phyloP scores from a whole-genome alignment of 1,284 basidiomycete species.

The Lignosus rhinocerotis region DNA sequence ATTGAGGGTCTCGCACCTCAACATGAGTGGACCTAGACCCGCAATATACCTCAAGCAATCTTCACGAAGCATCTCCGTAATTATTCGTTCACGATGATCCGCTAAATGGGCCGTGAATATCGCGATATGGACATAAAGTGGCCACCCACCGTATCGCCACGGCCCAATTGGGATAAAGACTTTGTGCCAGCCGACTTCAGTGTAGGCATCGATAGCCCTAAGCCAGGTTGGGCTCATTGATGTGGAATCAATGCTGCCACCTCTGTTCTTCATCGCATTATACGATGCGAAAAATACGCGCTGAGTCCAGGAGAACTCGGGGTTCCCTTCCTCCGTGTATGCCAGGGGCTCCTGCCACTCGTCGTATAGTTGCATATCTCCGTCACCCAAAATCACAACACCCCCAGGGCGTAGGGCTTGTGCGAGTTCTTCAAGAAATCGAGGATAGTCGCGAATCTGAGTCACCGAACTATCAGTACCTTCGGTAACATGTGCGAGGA shows the following conservation, averaged over 20 bases:
- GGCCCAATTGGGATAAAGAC: slow-evolving; percentile 38
- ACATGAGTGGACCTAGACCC: slow-evolving; percentile 33
- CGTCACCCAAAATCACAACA: slow-evolving; percentile 34
- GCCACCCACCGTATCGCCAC: slow-evolving; percentile 33
- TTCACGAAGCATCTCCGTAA: slow-evolving; percentile 36
- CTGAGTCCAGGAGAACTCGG: slow-evolving; percentile 34
- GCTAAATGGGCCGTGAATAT: slow-evolving; percentile 14
- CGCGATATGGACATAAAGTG: not conserved
- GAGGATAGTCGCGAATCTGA: slow-evolving; percentile 36
- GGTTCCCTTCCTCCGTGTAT: slow-evolving; percentile 28
- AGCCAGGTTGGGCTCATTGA: slow-evolving; percentile 37
- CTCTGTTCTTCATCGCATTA: slow-evolving; percentile 37
- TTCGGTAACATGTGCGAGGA: not conserved
- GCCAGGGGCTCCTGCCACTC: slow-evolving; percentile 31
- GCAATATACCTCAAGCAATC: slow-evolving; percentile 34
- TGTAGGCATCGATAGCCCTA: slow-evolving; percentile 30
- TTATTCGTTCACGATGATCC: slow-evolving; percentile 28
- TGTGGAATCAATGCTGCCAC: slow-evolving; percentile 33
- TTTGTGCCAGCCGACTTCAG: slow-evolving; percentile 36
- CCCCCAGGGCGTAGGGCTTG: slow-evolving; percentile 34
- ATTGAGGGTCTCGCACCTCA: slow-evolving; percentile 26
- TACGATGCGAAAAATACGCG: slow-evolving; percentile 36
- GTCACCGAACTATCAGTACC: not conserved
- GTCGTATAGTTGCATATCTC: slow-evolving; percentile 39
- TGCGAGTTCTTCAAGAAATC: slow-evolving; percentile 32